Percentiles rank a stretch among this genome's conserved stretches.
Evolutionary conservation across 2,329 filamentous ascomycete species (phyloP).

Genomic region (Exserohilum turcica): DNA sequence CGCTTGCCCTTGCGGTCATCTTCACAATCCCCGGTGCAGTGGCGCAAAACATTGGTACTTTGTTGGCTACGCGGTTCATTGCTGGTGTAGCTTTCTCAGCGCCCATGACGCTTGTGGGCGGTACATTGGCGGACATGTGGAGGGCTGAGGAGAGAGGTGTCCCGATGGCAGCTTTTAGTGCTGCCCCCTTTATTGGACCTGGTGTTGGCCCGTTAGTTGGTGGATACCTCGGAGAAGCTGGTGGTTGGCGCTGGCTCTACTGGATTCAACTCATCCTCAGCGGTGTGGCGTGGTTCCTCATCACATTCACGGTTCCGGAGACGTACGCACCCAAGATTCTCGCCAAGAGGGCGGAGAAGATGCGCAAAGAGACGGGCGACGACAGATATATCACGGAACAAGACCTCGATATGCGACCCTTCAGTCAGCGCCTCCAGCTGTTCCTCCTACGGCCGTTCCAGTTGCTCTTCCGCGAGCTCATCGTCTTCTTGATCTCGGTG

Average conservation of each 20-base stretch:
- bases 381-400: conserved; percentile 75
- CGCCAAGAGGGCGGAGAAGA: conserved; percentile 69
- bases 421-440: conserved; percentile 70
- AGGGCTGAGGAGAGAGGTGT: conserved; percentile 81
- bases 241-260: conserved; percentile 83
- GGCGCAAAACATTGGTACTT: conserved; percentile 73
- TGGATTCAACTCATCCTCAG: conserved; percentile 83
- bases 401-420: conserved; percentile 74
- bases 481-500: conserved; percentile 80
- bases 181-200: conserved; percentile 81
- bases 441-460: conserved; percentile 85
- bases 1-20: conserved; percentile 71
- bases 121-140: conserved; percentile 84
- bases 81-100: conserved; percentile 85
- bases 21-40: conserved; percentile 83
- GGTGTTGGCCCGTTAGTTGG: conserved; percentile 70
- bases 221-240: conserved; percentile 70
- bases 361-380: conserved; percentile 72
- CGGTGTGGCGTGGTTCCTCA: conserved; percentile 71
- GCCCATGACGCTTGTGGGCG: conserved; percentile 84
- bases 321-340: conserved; percentile 85
- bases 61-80: conserved; percentile 76
- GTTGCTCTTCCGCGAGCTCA: conserved; percentile 80
- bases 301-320: conserved; percentile 87
- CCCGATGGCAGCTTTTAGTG: conserved; percentile 84